phyloP scores from a whole-genome alignment of 2,329 filamentous ascomycete species.

The Penicillium sp. region DNA sequence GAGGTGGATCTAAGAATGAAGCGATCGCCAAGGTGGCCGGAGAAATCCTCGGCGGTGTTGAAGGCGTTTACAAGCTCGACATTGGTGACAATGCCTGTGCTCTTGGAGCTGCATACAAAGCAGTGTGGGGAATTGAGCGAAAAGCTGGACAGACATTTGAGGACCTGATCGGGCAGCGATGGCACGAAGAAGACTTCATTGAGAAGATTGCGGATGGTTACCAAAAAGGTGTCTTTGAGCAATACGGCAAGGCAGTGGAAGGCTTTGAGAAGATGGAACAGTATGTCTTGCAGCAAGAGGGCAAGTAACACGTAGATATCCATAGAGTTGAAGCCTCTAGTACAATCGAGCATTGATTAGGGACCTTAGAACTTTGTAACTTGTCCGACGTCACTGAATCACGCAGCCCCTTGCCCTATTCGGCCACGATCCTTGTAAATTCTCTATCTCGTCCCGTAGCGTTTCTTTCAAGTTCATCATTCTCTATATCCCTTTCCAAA shows the following conservation, averaged over 20 bases:
- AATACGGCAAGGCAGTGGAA: conserved; percentile 72
- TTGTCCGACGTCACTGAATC: conserved; percentile 4
- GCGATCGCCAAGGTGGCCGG: conserved; percentile 83
- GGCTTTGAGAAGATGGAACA: conserved; percentile 76
- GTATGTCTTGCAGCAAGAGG: conserved; percentile 53
- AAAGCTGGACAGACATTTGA: conserved; percentile 73
- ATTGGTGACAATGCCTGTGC: conserved; percentile 95
- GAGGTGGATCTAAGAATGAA: conserved; percentile 83
- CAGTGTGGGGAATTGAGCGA: conserved; percentile 84
- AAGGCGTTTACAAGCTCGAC: conserved; percentile 90
- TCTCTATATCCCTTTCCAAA: not conserved
- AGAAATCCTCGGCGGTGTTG: conserved; percentile 81
- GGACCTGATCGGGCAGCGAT: conserved; percentile 76
- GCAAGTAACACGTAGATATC: not conserved
- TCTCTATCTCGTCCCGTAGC: not conserved
- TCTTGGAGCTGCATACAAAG: conserved; percentile 90
- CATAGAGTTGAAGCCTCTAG: not conserved
- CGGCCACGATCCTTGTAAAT: conserved; percentile 8
- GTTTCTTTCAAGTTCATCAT: not conserved
- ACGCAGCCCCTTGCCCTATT: conserved; percentile 26
- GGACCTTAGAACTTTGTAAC: not conserved
- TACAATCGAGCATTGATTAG: not conserved
- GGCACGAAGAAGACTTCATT: conserved; percentile 81
- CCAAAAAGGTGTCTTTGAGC: conserved; percentile 67
- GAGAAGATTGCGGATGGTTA: conserved; percentile 82